Evolutionary conservation across 768 basidiomycete genomes (phyloP).

Genomic region (Lactifluus volemus): DNA sequence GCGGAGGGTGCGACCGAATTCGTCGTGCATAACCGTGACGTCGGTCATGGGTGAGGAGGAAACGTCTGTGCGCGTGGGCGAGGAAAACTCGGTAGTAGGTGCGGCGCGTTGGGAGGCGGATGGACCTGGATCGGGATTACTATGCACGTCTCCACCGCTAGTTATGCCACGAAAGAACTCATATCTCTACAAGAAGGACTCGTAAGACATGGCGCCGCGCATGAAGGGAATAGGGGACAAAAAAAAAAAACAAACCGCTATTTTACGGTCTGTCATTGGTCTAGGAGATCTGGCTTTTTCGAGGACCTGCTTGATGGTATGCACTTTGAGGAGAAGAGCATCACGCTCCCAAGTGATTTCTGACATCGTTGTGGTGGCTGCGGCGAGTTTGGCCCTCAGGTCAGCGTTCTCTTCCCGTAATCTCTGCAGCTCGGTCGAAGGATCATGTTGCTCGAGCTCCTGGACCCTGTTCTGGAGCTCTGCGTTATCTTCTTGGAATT

Average conservation of each 20-base stretch:
- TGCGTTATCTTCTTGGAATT: conserved; percentile 22
- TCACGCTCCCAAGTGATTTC: conserved; percentile 13
- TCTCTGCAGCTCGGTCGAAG: conserved; percentile 12
- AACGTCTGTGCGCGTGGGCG: background rate
- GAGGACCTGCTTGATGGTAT: conserved; percentile 6
- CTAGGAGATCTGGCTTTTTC: background rate
- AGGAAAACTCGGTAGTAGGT: background rate
- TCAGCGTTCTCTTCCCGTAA: conserved; percentile 15
- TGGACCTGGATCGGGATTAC: background rate
- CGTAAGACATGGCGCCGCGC: background rate
- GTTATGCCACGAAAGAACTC: background rate
- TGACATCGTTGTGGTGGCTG: background rate
- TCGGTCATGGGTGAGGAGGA: conserved; percentile 10
- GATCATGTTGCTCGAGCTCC: conserved; percentile 30
- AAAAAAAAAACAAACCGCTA: too few species aligned
- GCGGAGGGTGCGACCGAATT: conserved; percentile 3
- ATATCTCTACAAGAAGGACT: background rate
- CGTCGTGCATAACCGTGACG: conserved; percentile 1
- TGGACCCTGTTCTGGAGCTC: conserved; percentile 26
- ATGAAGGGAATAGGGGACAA: background rate
- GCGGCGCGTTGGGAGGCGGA: background rate
- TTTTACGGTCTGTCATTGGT: background rate
- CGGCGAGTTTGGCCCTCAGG: conserved; percentile 7
- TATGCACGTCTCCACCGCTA: background rate
- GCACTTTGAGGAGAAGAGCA: conserved; percentile 2